Evolutionary conservation across 2,329 filamentous ascomycete species (phyloP).

Genomic region (Cadophora sp.): DNA sequence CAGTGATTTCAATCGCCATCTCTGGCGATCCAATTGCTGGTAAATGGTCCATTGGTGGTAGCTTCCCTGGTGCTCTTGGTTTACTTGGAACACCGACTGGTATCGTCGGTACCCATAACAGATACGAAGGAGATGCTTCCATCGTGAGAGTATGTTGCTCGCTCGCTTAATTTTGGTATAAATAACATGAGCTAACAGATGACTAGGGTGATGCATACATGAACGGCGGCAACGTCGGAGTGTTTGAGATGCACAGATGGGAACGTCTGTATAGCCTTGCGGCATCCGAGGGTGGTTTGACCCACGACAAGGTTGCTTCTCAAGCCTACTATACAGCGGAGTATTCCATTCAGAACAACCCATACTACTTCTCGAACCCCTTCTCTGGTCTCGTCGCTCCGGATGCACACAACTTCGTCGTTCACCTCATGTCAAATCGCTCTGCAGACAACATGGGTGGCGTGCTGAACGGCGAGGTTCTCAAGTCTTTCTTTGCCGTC

Average conservation of each 20-base stretch:
- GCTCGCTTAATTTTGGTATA: no score
- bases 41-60: slow-evolving; percentile 5
- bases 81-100: not conserved
- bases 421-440: slow-evolving; percentile 45
- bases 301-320: slow-evolving; percentile 3
- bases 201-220: slow-evolving; percentile 5
- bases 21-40: slow-evolving; percentile 11
- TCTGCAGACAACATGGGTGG: slow-evolving; percentile 42
- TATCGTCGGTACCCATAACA: slow-evolving; percentile 14
- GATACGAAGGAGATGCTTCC: slow-evolving; percentile 14
- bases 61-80: not conserved
- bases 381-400: slow-evolving; percentile 32
- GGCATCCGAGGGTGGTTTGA: slow-evolving; percentile 1
- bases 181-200: not conserved
- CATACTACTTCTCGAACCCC: slow-evolving; percentile 10
- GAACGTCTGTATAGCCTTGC: not conserved
- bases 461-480: slow-evolving; percentile 38
- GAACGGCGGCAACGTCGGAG: not conserved
- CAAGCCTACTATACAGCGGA: not conserved
- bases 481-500: slow-evolving; percentile 36
- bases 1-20: not conserved
- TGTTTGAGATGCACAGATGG: slow-evolving; percentile 1
- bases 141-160: slow-evolving; percentile 12
- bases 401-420: slow-evolving; percentile 43
- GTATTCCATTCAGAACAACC: slow-evolving; percentile 3